phyloP scores from a whole-genome alignment of 2,329 filamentous ascomycete genomes.

The Scytalidium lignicola region DNA sequence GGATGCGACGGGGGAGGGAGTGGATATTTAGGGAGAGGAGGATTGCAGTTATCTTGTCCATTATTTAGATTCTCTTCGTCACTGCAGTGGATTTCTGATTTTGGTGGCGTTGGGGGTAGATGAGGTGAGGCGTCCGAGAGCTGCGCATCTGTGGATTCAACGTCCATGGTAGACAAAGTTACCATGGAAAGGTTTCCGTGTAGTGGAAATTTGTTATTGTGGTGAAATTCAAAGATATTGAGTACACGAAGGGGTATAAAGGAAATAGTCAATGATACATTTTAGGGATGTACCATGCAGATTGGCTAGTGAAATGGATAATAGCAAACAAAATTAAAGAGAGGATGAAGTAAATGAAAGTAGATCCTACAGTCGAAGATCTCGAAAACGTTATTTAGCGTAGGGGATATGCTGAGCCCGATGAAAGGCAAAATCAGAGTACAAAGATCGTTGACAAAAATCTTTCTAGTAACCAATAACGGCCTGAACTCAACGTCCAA shows the following conservation, averaged over 20 bases:
- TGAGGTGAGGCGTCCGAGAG: slow-evolving; percentile 1
- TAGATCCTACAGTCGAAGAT: neutral
- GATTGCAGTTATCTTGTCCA: neutral
- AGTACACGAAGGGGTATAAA: too few relatives aligned
- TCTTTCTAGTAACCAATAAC: neutral
- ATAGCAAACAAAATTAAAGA: neutral
- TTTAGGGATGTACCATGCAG: too few relatives aligned
- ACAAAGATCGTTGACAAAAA: neutral
- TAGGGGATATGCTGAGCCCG: neutral
- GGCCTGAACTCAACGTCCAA: neutral
- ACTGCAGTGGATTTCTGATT: slow-evolving; percentile 19
- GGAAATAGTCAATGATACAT: too few relatives aligned
- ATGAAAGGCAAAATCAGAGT: neutral
- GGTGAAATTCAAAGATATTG: too few relatives aligned
- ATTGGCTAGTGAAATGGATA: neutral
- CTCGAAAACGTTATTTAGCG: neutral
- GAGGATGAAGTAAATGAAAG: slow-evolving; percentile 1
- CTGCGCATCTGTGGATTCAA: neutral
- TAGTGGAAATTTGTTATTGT: too few relatives aligned
- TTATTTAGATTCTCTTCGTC: slow-evolving; percentile 5
- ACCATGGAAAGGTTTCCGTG: neutral
- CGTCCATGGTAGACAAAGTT: neutral
- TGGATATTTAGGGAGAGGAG: slow-evolving; percentile 32
- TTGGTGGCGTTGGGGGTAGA: slow-evolving; percentile 24
- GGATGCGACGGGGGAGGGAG: slow-evolving; percentile 60